A percentile compares a stretch with the other conserved stretches of the same genome.
These are phyloP conservation scores for Globisporangium recalcitrans DNA, from an alignment of 352 stramenopile genomes.

Conservation along the genomic window DNA sequence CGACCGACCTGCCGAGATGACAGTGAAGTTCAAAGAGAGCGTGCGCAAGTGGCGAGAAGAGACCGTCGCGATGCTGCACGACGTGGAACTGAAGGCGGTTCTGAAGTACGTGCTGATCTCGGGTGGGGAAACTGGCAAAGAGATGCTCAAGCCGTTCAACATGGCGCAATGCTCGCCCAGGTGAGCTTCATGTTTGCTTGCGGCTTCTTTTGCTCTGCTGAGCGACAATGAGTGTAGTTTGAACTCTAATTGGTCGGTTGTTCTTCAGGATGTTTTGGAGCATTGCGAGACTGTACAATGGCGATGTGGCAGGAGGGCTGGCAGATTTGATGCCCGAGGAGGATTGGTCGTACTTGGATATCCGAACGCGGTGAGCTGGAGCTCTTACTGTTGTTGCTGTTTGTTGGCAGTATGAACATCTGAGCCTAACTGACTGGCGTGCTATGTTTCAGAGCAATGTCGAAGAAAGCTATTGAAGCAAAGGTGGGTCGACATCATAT, in stretches of 20 bases:
- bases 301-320: constrained; percentile 61
- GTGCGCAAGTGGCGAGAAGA: constrained; percentile 82
- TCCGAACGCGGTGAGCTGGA: constrained; percentile 45
- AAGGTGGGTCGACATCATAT: constrained; percentile 56
- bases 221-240: too few relatives aligned
- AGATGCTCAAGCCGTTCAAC: constrained; percentile 90
- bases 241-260: not conserved
- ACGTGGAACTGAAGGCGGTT: constrained; percentile 56
- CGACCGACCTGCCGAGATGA: constrained; percentile 33
- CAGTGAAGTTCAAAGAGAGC: constrained; percentile 73
- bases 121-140: constrained; percentile 64
- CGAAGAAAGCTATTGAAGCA: constrained; percentile 73
- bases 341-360: constrained; percentile 83
- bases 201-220: not conserved
- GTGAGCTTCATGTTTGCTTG: constrained; percentile 19
- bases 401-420: not conserved
- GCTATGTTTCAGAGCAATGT: constrained; percentile 38
- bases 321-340: constrained; percentile 66
- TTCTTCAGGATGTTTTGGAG: constrained; percentile 75
- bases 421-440: not conserved
- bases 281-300: constrained; percentile 71
- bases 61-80: constrained; percentile 58
- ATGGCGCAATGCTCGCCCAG: constrained; percentile 82
- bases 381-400: not conserved
- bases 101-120: constrained; percentile 84